Conservation (phyloP, 2,329 filamentous ascomycete genomes). For the Neofusicoccum ribis region DNA sequence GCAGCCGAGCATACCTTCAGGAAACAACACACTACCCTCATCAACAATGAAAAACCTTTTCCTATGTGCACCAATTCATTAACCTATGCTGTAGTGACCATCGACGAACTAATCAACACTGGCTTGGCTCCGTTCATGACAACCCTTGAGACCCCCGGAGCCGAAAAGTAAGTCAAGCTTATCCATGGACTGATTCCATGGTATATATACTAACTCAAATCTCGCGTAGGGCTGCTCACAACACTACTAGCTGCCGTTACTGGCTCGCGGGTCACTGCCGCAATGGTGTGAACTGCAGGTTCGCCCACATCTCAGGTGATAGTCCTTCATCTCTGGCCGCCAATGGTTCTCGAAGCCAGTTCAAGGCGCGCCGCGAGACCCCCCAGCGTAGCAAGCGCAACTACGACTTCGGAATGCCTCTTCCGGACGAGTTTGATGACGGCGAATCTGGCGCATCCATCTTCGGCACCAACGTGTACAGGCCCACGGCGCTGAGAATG, state of each 20-base stretch:
- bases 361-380: not conserved
- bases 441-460: not conserved
- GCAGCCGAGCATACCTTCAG: not conserved
- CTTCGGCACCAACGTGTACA: not conserved
- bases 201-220: not conserved
- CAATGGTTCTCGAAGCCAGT: not conserved
- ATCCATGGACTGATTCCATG: not conserved
- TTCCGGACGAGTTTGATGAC: not conserved
- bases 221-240: not conserved
- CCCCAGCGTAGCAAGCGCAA: not conserved
- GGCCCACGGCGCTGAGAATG: not conserved
- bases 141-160: not conserved
- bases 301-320: not conserved
- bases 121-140: not conserved
- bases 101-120: not conserved
- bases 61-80: not conserved
- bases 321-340: not conserved
- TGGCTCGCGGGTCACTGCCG: conserved; percentile 13
- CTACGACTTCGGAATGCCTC: not conserved
- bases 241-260: conserved; percentile 6
- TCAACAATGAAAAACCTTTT: not conserved
- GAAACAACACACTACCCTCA: not conserved
- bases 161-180: not conserved
- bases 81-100: not conserved
- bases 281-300: conserved; percentile 1